These are phyloP conservation scores for Immersiella caudata DNA, from an alignment of 495 filamentous ascomycete species.

Conservation along the genomic window DNA sequence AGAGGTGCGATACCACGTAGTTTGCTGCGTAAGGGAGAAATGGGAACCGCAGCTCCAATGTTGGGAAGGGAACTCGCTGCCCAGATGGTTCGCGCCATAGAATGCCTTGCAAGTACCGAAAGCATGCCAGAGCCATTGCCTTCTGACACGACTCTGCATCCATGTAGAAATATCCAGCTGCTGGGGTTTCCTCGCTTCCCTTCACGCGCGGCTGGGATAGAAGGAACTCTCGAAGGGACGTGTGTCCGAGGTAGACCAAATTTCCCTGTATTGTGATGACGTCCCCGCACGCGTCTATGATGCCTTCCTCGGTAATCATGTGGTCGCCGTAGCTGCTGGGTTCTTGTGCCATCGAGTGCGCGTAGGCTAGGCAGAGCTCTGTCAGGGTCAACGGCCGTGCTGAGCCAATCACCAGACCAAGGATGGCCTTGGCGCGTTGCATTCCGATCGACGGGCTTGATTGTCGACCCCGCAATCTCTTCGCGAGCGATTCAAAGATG, in stretches of 20 bases:
- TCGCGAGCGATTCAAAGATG: neutral
- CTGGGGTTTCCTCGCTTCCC: neutral
- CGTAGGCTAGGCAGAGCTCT: neutral
- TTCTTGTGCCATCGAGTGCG: neutral
- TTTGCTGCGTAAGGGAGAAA: neutral
- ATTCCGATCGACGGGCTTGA: neutral
- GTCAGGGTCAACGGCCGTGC: neutral
- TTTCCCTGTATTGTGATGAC: neutral
- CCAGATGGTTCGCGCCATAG: neutral
- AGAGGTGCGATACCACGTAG: neutral
- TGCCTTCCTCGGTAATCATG: neutral
- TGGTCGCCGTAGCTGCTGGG: neutral
- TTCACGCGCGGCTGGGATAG: neutral
- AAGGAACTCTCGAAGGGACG: conserved; percentile 1
- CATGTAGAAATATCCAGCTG: neutral
- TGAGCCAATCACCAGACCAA: neutral
- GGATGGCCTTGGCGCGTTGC: neutral
- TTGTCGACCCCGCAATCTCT: neutral
- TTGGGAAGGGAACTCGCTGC: neutral
- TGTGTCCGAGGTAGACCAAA: neutral
- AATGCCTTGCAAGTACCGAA: conserved; percentile 5
- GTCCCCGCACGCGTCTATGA: neutral
- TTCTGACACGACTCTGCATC: neutral
- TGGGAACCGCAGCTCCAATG: neutral
- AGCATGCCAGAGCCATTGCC: neutral